Evolutionary conservation across 495 filamentous ascomycete species (phyloP).

Genomic region (Penicillium goetzii): DNA sequence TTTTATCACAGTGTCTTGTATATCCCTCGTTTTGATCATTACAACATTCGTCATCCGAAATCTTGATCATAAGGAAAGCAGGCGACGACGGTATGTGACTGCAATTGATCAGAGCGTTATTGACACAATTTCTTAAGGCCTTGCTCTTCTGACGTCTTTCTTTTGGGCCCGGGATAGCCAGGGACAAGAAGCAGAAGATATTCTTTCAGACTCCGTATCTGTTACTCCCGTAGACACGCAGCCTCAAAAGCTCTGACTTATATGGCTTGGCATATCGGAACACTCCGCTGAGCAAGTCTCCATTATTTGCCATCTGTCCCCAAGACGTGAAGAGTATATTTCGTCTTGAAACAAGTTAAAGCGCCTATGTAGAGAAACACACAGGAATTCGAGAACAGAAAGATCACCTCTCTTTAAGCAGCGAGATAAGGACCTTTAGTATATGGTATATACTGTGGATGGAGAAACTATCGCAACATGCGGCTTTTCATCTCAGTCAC

Average conservation of each 20-base stretch:
- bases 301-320: neutral
- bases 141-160: neutral
- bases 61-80: constrained; percentile 47
- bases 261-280: neutral
- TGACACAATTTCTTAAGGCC: neutral
- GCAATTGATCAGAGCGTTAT: neutral
- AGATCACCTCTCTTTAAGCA: too few relatives aligned
- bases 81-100: constrained; percentile 28
- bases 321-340: too few relatives aligned
- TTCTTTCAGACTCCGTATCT: constrained; percentile 5
- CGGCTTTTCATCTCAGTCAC: too few relatives aligned
- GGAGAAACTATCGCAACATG: too few relatives aligned
- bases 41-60: constrained; percentile 30
- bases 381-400: too few relatives aligned
- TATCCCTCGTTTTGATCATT: constrained; percentile 40
- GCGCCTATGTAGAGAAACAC: too few relatives aligned
- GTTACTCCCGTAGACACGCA: constrained; percentile 8
- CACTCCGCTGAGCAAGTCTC: neutral
- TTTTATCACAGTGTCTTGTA: constrained; percentile 44
- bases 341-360: too few relatives aligned
- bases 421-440: too few relatives aligned
- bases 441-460: too few relatives aligned
- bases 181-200: constrained; percentile 6
- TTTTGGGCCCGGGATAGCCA: neutral
- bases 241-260: neutral